Conservation (phyloP, 306 rosid species). For the Corylus americana region DNA sequence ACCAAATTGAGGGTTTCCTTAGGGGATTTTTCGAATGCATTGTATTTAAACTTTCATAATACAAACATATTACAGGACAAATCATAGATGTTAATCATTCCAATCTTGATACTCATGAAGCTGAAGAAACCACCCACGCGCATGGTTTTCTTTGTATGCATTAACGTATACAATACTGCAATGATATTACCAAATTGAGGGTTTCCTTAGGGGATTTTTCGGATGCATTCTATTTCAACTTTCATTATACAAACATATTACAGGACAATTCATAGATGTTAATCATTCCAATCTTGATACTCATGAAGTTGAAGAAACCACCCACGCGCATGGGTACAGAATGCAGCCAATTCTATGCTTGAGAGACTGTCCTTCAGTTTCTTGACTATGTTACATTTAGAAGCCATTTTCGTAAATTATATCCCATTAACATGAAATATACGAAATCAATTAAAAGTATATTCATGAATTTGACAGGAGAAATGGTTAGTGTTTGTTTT, state of each 20-base stretch:
- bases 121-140: not conserved
- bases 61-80: not conserved
- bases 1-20: not conserved
- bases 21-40: not conserved
- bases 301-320: too few species aligned
- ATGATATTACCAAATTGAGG: not conserved
- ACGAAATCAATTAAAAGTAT: not conserved
- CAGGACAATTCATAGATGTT: not conserved
- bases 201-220: not conserved
- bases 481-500: slow-evolving; percentile 4
- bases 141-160: not conserved
- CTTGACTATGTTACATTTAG: not conserved
- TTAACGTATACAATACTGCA: too few species aligned
- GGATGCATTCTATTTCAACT: not conserved
- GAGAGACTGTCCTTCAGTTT: not conserved
- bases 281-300: not conserved
- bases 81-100: not conserved
- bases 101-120: too few species aligned
- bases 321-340: not conserved
- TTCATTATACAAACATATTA: not conserved
- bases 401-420: not conserved
- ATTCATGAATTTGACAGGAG: not conserved
- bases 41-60: not conserved
- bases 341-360: slow-evolving; percentile 4
- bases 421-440: not conserved